Percentiles rank a stretch among this genome's conserved stretches.
These are phyloP conservation scores for Aspergillus hancockii DNA, from an alignment of 495 filamentous ascomycete genomes.

Conservation along the genomic window DNA sequence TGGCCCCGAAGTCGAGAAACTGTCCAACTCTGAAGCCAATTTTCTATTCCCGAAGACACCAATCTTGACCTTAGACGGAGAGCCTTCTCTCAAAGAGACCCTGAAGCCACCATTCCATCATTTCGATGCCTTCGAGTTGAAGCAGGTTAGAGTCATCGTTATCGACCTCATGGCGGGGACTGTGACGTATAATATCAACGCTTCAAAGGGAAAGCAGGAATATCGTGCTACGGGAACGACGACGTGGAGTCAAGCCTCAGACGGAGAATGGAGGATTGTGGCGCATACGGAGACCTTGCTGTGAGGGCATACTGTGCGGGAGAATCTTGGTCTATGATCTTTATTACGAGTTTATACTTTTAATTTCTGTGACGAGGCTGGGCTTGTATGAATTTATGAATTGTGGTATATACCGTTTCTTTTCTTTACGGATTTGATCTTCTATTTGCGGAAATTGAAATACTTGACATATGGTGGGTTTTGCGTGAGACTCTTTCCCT, in stretches of 20 bases:
- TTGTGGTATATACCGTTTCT: not conserved
- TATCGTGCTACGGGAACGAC: slow-evolving; percentile 38
- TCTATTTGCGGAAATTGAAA: too few relatives aligned
- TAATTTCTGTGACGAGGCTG: not conserved
- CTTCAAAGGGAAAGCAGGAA: slow-evolving; percentile 25
- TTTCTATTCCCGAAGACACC: slow-evolving; percentile 42
- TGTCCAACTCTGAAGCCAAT: slow-evolving; percentile 38
- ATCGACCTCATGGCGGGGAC: slow-evolving; percentile 48
- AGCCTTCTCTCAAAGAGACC: slow-evolving; percentile 26
- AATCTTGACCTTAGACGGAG: slow-evolving; percentile 36
- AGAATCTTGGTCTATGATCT: not conserved
- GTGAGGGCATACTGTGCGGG: slow-evolving; percentile 7
- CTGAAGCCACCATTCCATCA: slow-evolving; percentile 44
- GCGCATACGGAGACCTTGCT: slow-evolving; percentile 42
- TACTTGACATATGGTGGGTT: not conserved
- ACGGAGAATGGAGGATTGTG: slow-evolving; percentile 46
- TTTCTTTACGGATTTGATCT: not conserved
- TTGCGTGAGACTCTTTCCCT: too few relatives aligned
- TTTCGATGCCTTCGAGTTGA: slow-evolving; percentile 43
- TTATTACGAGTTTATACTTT: not conserved
- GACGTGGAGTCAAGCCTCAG: slow-evolving; percentile 47
- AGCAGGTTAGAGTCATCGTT: slow-evolving; percentile 42
- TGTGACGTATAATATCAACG: slow-evolving; percentile 40
- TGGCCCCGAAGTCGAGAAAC: slow-evolving; percentile 38
- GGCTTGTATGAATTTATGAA: slow-evolving; percentile 1